Evolutionary conservation across 2,329 filamentous ascomycete species (phyloP).

Genomic region (Aspergillus phoenicis): DNA sequence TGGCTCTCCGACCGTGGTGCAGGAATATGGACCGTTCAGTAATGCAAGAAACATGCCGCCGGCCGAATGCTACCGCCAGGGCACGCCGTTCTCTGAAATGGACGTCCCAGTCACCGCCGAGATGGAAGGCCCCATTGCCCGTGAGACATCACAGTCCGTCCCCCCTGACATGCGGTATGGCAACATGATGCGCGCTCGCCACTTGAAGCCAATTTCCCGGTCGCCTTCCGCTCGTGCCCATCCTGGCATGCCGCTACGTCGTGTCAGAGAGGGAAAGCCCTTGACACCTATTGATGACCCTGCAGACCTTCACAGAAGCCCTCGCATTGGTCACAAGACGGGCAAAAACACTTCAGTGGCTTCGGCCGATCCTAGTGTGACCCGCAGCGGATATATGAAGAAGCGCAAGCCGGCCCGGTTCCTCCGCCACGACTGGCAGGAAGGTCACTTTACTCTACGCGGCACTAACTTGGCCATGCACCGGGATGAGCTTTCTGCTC

Average conservation of each 20-base stretch:
- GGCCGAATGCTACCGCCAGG: conserved; percentile 58
- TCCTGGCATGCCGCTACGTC: conserved; percentile 25
- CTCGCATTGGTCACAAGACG: no score
- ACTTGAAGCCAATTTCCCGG: conserved; percentile 49
- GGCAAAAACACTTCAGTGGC: no score
- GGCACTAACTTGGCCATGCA: conserved; percentile 62
- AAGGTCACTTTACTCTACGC: conserved; percentile 82
- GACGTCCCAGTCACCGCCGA: conserved; percentile 81
- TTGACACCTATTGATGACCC: conserved; percentile 36
- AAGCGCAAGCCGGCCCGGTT: conserved; percentile 63
- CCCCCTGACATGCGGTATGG: conserved; percentile 90
- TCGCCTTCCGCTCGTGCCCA: conserved; percentile 48
- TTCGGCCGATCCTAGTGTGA: not conserved
- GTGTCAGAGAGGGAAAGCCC: conserved; percentile 25
- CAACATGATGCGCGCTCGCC: conserved; percentile 31
- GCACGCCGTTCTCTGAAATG: conserved; percentile 88
- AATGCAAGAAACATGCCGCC: conserved; percentile 28
- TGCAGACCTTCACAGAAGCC: no score
- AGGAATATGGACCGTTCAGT: conserved; percentile 16
- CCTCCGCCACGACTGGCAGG: conserved; percentile 89
- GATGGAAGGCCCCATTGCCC: conserved; percentile 69
- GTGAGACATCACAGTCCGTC: conserved; percentile 84
- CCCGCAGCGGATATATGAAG: conserved; percentile 66
- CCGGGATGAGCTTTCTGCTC: conserved; percentile 26
- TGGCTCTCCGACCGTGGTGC: conserved; percentile 19